Evolutionary conservation across 805 yeast genomes (phyloP), one percentile per base, ranked within the genome.

Genomic region (Cyberlindnera mrakii): DNA sequence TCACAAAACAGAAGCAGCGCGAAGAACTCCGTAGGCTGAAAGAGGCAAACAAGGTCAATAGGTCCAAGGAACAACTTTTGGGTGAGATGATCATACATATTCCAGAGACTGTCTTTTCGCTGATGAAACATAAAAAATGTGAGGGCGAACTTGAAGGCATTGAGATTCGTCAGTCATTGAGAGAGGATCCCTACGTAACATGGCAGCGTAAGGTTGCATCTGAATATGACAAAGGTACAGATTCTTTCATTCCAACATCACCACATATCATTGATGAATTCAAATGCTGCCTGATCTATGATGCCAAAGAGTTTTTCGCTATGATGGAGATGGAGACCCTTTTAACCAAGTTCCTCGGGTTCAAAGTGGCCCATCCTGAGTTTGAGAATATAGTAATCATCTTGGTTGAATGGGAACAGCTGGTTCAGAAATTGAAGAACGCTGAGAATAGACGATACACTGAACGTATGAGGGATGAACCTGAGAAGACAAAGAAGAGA

Each of bases 121-220:
- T 41, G 6, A 56, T 77, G 18, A 53, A 62, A 20, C 56, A 60
- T 35, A 19, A 54, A 51, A 50, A 59, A n/a, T 43, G 54, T 40
- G 33, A 45, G 27, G 20, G 37, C 25, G 44, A 45, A 39, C 30
- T 55, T 15, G 44, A 23, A 14, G 39, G 63, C 45, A 50, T 72
- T 38, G 33, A 55, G 29, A 45, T 60, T 38, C 49, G 60, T 40
- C 58, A 50, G 42, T 66, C 2, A 7, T 18, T 9, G 18, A 18
- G 32, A 15, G 11, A 37, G 20, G 41, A 45, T 15, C 15, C 41
- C 10, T 30, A 33, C 17, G 68, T 82, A 2, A 59, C 62, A 37
- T 82, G 85, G 75, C 65, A 70, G 39, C 62, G 90, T 34, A 63
- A 62, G 15, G 67, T 72, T 5, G 65, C 60, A 17, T 73, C 84